Evolutionary conservation across 768 basidiomycete species (phyloP), one percentile per base, ranked within the genome.

Genomic region (Leccinum variicolor): DNA sequence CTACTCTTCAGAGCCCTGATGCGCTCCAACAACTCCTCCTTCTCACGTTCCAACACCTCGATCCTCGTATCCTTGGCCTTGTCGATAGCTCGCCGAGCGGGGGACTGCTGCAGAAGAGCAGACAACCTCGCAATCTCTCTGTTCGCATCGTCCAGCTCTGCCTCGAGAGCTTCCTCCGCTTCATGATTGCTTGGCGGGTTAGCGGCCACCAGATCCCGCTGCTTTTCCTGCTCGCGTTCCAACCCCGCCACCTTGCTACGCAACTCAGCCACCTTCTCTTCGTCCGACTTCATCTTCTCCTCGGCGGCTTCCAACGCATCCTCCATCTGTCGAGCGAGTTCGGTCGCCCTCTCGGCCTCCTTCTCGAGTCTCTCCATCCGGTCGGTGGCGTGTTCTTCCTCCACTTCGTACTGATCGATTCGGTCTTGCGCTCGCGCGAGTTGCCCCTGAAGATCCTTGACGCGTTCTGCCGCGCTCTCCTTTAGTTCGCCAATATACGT

Each of bases 221-320:
- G 66, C 52, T 56, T 64, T 64, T 86, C 80, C 34, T 73, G 73
- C 55, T 85, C 86, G 41, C 86, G 82, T 64, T 90, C 86, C 43
- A 87, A 68, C 6, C 79, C 72, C 5, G 75, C 62, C 19, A 90
- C 51, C 59, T 78, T 85, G 53, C 75, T 72, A 57, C 78, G 79
- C 54, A 90, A 72, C 2, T 80, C 72, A 3, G 77, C 73, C 31
- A 87, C 62, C 45, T 73, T 77, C 17, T 81, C 81, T 52, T 83
- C 84, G 61, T 90, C 89, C 0, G 78, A 75, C 28, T 73, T 67
- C 81, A 89, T 89, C 73, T 86, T 86, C 66, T 78, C 77, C 69
- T 92, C 89, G 0, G 85, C 84, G 6, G 84, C 89, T 52, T 88
- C 84, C 53, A 94, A 72, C 0, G 90, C 92, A 2, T 86, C 82